These are phyloP conservation scores for Yamadazyma kanchanaburiensis DNA, from an alignment of 1,139 yeast genomes.

Conservation along the genomic window DNA sequence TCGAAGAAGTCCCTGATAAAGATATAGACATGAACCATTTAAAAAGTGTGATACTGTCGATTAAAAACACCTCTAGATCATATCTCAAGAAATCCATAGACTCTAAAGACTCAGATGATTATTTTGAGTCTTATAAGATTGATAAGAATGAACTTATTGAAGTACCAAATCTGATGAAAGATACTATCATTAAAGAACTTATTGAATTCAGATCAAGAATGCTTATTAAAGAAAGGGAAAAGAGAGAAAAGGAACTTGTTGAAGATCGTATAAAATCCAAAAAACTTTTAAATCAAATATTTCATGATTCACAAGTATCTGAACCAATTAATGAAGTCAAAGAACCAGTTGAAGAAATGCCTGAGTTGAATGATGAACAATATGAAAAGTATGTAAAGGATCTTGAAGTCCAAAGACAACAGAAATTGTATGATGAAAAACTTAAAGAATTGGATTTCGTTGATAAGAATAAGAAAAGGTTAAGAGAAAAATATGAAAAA, in stretches of 20 bases:
- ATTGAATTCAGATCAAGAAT: conserved; percentile 62
- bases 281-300: conserved; percentile 46
- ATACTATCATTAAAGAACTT: conserved; percentile 56
- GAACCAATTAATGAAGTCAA: not conserved
- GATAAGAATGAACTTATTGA: conserved; percentile 61
- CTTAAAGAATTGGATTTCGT: conserved; percentile 12
- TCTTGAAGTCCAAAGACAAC: conserved; percentile 6
- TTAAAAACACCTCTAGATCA: conserved; percentile 1
- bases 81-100: conserved; percentile 13
- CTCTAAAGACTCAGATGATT: conserved; percentile 15
- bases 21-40: conserved; percentile 3
- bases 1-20: conserved; percentile 4
- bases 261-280: conserved; percentile 53
- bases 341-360: conserved; percentile 26
- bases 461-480: conserved; percentile 18
- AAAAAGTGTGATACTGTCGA: conserved; percentile 1
- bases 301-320: conserved; percentile 23
- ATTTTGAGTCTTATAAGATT: conserved; percentile 47
- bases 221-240: conserved; percentile 53
- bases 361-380: conserved; percentile 31
- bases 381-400: conserved; percentile 23
- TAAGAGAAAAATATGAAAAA: conserved; percentile 17
- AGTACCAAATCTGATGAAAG: conserved; percentile 57
- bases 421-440: conserved; percentile 16
- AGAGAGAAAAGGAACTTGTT: conserved; percentile 48